These are phyloP conservation scores for Melaleuca alternifolia DNA, from an alignment of 345 rosid genomes.

Conservation along the genomic window DNA sequence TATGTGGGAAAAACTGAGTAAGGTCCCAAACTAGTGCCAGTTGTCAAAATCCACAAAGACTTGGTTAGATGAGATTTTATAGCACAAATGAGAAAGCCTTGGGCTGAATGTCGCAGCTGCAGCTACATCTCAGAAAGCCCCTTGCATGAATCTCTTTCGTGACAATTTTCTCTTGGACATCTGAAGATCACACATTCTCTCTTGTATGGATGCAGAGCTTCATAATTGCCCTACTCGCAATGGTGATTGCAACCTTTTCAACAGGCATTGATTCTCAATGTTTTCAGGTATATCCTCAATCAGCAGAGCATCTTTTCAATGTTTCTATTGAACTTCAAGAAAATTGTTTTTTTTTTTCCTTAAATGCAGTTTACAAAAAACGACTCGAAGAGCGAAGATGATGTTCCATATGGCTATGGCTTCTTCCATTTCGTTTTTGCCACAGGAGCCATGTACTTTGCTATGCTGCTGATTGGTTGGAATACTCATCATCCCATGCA, in stretches of 20 bases:
- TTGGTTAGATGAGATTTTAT: not conserved
- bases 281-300: constrained; percentile 54
- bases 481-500: constrained; percentile 78
- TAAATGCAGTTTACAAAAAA: constrained; percentile 44
- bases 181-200: not conserved
- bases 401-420: constrained; percentile 88
- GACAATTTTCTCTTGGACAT: not conserved
- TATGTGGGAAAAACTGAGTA: not conserved
- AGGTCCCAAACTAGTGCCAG: not conserved
- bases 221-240: constrained; percentile 73
- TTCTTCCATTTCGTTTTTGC: constrained; percentile 98
- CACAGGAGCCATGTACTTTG: constrained; percentile 96
- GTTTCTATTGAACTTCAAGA: not conserved
- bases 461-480: constrained; percentile 93
- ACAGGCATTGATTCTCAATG: constrained; percentile 95
- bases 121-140: not conserved
- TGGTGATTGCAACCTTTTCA: constrained; percentile 91
- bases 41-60: not conserved
- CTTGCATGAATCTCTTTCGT: not conserved
- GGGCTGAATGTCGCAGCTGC: not conserved
- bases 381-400: constrained; percentile 48
- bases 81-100: not conserved
- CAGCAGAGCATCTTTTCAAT: not conserved
- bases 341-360: not conserved
- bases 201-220: constrained; percentile 46